Evolutionary conservation across 2,329 filamentous ascomycete species (phyloP), one percentile per base, ranked within the genome.

Genomic region (Fusarium cyanostomum): DNA sequence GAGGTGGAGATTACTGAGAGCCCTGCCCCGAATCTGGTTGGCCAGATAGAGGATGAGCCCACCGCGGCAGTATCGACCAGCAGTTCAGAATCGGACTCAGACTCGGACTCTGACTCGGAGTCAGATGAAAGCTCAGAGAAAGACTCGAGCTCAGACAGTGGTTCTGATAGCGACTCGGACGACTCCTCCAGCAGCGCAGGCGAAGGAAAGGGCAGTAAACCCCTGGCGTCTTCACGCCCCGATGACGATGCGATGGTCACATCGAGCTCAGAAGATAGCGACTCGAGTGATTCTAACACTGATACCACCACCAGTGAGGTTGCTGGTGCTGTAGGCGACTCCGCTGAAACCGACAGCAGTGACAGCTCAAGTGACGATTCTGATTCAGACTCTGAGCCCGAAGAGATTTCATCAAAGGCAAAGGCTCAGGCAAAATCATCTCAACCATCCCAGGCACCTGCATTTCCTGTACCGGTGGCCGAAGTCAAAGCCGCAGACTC

Each of bases 381-480:
- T 5, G 67, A 71, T 27, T 75, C 75, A 1, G 71, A 69, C 10
- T 73, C 72, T 3, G 73, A 73, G 27, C 71, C 74, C 0, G 78
- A 80, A 42, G 77, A 77, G 55, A 28, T 71, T 26, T 75, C 80
- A 0, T 79, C 75, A 35, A 79, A 75, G 52, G 57, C 49, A 13
- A 13, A 59, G 37, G n/a, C 52, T 26, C 28, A 54, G 12, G 35
- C 26, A 7, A 60, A 62, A 18, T 6, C 21, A 15, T 21, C 56
- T 13, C 15, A 52, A 15, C 16, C 41, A 39, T n/a, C 21, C 3
- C 33, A 48, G 12, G 16, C 21, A n/a, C 8, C 28, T 34, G 9
- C 16, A 5, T n/a, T 27, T 3, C 12, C 44, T 5, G 35, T 26
- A 39, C 34, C 35, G 9, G 39, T 38, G 16, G 26, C 24, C 8